These are phyloP conservation scores for Olyra latifolia DNA, from an alignment of 176 grass and related monocot species.

Conservation along the genomic window DNA sequence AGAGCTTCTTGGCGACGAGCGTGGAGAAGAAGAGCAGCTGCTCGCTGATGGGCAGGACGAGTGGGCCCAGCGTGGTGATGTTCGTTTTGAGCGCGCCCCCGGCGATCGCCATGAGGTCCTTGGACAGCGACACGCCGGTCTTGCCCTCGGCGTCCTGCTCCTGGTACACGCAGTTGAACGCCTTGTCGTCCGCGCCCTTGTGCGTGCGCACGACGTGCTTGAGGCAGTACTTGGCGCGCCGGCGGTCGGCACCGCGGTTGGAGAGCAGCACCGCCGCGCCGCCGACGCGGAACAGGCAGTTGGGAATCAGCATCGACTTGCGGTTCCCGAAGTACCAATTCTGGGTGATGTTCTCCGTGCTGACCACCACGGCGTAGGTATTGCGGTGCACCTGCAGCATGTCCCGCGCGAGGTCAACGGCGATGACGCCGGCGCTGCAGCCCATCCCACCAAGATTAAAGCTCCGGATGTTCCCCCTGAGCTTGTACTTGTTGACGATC, in stretches of 20 bases:
- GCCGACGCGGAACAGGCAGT: conserved; percentile 83
- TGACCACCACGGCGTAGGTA: conserved; percentile 81
- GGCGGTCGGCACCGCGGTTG: conserved; percentile 55
- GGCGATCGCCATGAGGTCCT: conserved; percentile 88
- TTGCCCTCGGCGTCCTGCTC: conserved; percentile 81
- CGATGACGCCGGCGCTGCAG: conserved; percentile 88
- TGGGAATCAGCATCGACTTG: conserved; percentile 91
- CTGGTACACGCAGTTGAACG: conserved; percentile 87
- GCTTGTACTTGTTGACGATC: conserved; percentile 90
- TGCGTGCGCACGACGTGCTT: conserved; percentile 80
- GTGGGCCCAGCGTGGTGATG: conserved; percentile 88
- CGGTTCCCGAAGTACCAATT: conserved; percentile 92
- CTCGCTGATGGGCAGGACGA: conserved; percentile 85
- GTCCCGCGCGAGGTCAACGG: conserved; percentile 70
- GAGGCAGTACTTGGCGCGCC: conserved; percentile 72
- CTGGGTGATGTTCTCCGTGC: conserved; percentile 95
- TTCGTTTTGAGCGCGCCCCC: conserved; percentile 84
- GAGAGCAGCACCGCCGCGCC: conserved; percentile 75
- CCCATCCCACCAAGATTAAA: conserved; percentile 94
- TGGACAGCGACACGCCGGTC: conserved; percentile 72
- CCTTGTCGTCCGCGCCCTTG: conserved; percentile 75
- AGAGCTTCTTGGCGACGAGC: conserved; percentile 72
- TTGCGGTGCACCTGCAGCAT: conserved; percentile 75
- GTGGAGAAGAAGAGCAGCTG: conserved; percentile 88
- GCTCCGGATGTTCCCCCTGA: conserved; percentile 73